These are phyloP conservation scores for Fusarium udum DNA, from an alignment of 2,329 filamentous ascomycete genomes.

Conservation along the genomic window DNA sequence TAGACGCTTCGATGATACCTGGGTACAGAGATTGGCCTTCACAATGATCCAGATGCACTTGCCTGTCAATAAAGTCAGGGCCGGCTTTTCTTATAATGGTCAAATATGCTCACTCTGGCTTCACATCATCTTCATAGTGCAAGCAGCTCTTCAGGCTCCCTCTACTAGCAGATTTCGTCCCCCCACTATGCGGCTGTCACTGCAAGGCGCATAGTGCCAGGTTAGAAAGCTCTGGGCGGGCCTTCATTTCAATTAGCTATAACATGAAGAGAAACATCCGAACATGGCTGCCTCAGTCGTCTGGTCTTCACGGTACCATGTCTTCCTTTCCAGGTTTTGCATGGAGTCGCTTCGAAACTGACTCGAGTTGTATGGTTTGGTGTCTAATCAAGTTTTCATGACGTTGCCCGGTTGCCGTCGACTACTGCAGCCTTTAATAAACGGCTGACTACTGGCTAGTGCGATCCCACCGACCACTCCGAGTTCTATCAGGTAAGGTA, in stretches of 20 bases:
- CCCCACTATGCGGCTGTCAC: slow-evolving; percentile 40
- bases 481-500: slow-evolving; percentile 10
- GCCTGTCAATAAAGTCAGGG: not conserved
- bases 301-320: not conserved
- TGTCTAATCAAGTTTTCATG: slow-evolving; percentile 17
- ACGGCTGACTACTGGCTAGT: slow-evolving; percentile 31
- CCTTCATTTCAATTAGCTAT: slow-evolving; percentile 20
- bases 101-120: not conserved
- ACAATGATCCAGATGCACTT: not conserved
- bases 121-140: not conserved
- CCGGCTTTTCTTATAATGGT: not conserved
- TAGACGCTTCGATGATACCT: not conserved
- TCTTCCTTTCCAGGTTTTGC: not conserved
- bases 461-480: slow-evolving; percentile 28
- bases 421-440: slow-evolving; percentile 17
- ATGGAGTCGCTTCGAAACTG: not conserved
- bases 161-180: slow-evolving; percentile 26
- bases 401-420: slow-evolving; percentile 6
- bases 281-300: not conserved
- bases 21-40: not conserved
- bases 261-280: slow-evolving; percentile 7
- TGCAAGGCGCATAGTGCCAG: slow-evolving; percentile 30
- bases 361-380: slow-evolving; percentile 3
- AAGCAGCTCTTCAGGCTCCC: not conserved
- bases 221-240: slow-evolving; percentile 22